A percentile compares a stretch with the other conserved stretches of the same genome.
Conservation (phyloP, 108 stramenopile genomes). For the Hondaea fermentalgiana region DNA sequence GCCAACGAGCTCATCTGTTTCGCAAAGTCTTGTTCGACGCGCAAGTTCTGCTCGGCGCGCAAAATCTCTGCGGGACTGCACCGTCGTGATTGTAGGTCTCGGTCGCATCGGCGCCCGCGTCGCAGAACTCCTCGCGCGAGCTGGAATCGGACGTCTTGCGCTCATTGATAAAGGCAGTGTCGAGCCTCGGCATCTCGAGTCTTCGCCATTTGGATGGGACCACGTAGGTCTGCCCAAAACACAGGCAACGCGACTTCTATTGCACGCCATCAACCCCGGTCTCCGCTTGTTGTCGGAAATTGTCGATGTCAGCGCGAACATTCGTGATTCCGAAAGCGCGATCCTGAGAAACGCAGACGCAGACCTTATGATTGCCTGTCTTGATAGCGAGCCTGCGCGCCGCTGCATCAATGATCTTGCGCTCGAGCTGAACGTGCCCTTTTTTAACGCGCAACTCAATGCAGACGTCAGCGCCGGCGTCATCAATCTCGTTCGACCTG, state of each 20-base stretch:
- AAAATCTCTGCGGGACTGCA: background rate
- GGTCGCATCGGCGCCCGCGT: background rate
- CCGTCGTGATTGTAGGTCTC: background rate
- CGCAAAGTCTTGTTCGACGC: too few relatives aligned
- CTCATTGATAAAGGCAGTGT: background rate
- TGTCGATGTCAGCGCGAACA: background rate
- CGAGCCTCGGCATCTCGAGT: background rate
- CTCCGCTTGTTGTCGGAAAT: background rate
- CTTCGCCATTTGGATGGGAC: background rate
- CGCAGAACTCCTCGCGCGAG: background rate
- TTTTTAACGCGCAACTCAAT: background rate
- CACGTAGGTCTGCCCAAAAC: background rate
- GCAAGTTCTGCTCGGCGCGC: background rate
- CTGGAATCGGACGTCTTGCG: background rate
- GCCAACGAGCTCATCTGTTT: too few relatives aligned
- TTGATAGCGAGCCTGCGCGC: background rate
- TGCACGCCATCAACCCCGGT: background rate
- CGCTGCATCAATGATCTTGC: background rate
- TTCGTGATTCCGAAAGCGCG: too few relatives aligned
- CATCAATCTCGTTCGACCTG: background rate
- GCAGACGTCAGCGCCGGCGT: background rate
- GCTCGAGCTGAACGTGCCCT: background rate
- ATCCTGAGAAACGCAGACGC: too few relatives aligned
- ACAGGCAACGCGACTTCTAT: background rate
- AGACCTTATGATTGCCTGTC: background rate